Conservation (phyloP, 305 asterid genomes). For the Fraxinus sp. region DNA sequence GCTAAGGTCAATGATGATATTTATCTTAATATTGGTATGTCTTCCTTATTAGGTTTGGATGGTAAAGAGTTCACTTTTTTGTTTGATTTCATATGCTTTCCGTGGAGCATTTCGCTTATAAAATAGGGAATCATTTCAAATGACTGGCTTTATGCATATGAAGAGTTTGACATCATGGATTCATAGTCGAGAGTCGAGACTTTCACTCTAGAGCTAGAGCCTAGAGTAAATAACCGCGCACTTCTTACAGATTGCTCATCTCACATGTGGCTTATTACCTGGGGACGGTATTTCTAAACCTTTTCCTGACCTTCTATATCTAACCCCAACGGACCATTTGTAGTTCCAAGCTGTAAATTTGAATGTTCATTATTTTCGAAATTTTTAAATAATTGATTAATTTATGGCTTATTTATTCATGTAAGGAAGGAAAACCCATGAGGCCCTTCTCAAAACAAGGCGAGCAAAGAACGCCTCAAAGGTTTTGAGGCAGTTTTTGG, state of each 20-base stretch:
- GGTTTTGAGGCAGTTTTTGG: not conserved
- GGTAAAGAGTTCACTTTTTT: slow-evolving; percentile 1
- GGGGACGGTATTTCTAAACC: not conserved
- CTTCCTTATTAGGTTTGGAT: slow-evolving; percentile 16
- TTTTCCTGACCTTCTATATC: not conserved
- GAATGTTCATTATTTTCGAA: not conserved
- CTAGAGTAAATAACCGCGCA: not conserved
- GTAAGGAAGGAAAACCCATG: not conserved
- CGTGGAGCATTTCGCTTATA: not conserved
- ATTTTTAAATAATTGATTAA: not conserved
- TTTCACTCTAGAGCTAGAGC: not conserved
- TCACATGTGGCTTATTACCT: slow-evolving; percentile 3
- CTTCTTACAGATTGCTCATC: slow-evolving; percentile 2
- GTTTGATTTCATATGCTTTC: slow-evolving; percentile 20
- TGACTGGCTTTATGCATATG: not conserved
- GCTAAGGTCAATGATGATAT: slow-evolving; percentile 75
- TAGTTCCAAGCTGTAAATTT: not conserved
- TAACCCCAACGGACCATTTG: not conserved
- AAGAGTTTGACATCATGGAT: not conserved
- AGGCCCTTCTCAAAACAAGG: not conserved
- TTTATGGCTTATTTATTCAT: not conserved
- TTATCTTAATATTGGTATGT: slow-evolving; percentile 68
- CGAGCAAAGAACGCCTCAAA: not conserved
- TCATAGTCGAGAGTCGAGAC: not conserved
- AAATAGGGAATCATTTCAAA: not conserved